Evolutionary conservation across 805 yeast species (phyloP).

Genomic region (Lachancea sp.): DNA sequence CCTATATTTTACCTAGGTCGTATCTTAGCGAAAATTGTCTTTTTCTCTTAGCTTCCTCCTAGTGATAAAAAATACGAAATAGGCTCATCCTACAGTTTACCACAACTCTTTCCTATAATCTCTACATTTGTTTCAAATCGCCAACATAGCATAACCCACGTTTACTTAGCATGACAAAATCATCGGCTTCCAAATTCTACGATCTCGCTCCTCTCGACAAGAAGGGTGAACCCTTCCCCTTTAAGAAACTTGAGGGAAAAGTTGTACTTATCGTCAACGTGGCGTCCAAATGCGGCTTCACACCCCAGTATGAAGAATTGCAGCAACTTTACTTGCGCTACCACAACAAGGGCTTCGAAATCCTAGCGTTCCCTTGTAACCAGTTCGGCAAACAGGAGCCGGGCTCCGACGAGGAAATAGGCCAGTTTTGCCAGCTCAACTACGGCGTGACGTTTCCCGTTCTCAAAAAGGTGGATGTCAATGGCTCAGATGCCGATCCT

Average conservation of each 20-base stretch:
- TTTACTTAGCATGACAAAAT: neutral
- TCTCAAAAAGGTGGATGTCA: constrained; percentile 80
- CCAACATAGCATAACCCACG: no score
- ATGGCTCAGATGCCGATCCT: constrained; percentile 75
- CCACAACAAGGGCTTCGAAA: constrained; percentile 52
- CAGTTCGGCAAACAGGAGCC: constrained; percentile 84
- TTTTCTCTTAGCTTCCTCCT: no score
- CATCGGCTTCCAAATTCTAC: constrained; percentile 46
- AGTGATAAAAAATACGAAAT: no score
- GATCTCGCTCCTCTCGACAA: constrained; percentile 55
- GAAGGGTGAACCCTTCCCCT: constrained; percentile 51
- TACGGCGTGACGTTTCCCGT: constrained; percentile 92
- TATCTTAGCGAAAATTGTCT: no score
- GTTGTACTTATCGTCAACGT: constrained; percentile 81
- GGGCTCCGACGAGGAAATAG: constrained; percentile 60
- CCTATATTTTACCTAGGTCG: no score
- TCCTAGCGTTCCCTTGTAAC: constrained; percentile 87
- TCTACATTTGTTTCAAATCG: no score
- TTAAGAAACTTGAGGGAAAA: constrained; percentile 62
- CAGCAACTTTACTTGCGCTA: constrained; percentile 64
- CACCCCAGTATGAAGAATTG: constrained; percentile 69
- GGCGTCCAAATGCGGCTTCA: constrained; percentile 78
- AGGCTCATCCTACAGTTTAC: no score
- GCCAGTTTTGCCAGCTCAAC: constrained; percentile 64
- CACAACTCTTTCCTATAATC: no score